Evolutionary conservation across 1,284 basidiomycete genomes (phyloP), one percentile per base, ranked within the genome.

Genomic region (Athelia sp.): DNA sequence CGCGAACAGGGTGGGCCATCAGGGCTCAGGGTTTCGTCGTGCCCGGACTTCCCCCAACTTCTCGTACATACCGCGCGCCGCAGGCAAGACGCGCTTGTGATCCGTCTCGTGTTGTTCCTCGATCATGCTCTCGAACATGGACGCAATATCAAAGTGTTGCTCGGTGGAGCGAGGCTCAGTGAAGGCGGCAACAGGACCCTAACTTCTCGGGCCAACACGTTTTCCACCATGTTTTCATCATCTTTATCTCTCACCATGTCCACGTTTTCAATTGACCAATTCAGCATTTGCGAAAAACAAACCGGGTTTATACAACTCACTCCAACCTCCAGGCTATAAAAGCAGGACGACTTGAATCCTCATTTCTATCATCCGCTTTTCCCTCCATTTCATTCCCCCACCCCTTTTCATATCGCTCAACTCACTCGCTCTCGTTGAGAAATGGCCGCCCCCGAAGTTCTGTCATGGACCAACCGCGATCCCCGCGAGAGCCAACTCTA

Each of bases 381-480:
- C 9, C 15, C 36, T 17, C 15, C 56, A 45, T 49, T 57, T 55
- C 55, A 52, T n/a, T n/a, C n/a, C n/a, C 58, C 61, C 58, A 56
- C 56, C 54, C 51, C 15, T 40, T 40, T 55, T 52, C 55, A 58
- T 26, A 24, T 23, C 43, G 14, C 35, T 26, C 40, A 40, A 10
- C 21, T 22, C 56, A 55, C 56, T 59, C 56, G 56, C 57, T 60
- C 60, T 58, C 57, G 57, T 52, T 63, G 59, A 45, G 63, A 61
- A 50, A 83, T 82, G 79, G 65, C 75, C 45, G 64, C 72, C 57
- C 63, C 75, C 52, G 87, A 90, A 56, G 73, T 88, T 50, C 78
- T 90, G 63, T 88, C 82, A 50, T 91, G 88, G 88, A 90, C 89
- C 44, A 88, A 84, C 67, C 81, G 84, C 60, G 88, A 91, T 67